Percentiles rank a stretch among this genome's conserved stretches.
phyloP scores from a whole-genome alignment of 768 basidiomycete species.

The Amanita thiersii region DNA sequence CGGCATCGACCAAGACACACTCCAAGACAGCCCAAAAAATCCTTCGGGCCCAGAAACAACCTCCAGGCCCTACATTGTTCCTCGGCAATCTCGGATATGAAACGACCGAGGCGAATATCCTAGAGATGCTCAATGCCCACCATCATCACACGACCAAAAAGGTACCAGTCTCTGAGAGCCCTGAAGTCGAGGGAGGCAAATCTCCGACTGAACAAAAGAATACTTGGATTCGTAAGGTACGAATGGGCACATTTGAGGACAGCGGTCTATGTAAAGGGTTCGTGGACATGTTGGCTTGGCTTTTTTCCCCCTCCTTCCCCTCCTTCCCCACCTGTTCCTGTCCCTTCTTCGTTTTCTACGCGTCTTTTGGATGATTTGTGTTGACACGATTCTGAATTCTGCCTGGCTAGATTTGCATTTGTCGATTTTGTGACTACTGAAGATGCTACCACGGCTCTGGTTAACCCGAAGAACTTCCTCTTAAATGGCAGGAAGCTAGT shows the following conservation, averaged over 20 bases:
- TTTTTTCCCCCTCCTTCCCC: constrained; percentile 1
- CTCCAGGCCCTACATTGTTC: constrained; percentile 81
- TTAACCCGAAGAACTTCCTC: constrained; percentile 78
- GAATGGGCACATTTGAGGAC: constrained; percentile 96
- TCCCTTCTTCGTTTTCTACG: not conserved
- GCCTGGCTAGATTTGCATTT: constrained; percentile 72
- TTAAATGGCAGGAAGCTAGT: constrained; percentile 80
- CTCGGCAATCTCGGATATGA: constrained; percentile 91
- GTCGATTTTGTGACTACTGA: constrained; percentile 80
- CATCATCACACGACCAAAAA: constrained; percentile 24
- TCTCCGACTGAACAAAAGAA: constrained; percentile 24
- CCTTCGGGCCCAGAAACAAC: constrained; percentile 70
- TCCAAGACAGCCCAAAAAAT: constrained; percentile 77
- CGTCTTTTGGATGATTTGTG: not conserved
- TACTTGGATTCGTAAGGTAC: constrained; percentile 68
- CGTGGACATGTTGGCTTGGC: constrained; percentile 11
- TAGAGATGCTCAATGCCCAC: constrained; percentile 68
- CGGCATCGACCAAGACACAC: constrained; percentile 18
- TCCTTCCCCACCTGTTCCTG: not conserved
- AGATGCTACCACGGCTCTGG: constrained; percentile 73
- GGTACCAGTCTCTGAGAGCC: constrained; percentile 22
- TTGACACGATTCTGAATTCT: not conserved
- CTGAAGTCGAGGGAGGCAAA: constrained; percentile 15
- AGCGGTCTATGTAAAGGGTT: constrained; percentile 95
- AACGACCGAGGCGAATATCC: constrained; percentile 71